A percentile compares a stretch with the other conserved stretches of the same genome.
phyloP scores from a whole-genome alignment of 225 moss, liverwort and hornwort genomes.

The Sphagnum tenellum region DNA sequence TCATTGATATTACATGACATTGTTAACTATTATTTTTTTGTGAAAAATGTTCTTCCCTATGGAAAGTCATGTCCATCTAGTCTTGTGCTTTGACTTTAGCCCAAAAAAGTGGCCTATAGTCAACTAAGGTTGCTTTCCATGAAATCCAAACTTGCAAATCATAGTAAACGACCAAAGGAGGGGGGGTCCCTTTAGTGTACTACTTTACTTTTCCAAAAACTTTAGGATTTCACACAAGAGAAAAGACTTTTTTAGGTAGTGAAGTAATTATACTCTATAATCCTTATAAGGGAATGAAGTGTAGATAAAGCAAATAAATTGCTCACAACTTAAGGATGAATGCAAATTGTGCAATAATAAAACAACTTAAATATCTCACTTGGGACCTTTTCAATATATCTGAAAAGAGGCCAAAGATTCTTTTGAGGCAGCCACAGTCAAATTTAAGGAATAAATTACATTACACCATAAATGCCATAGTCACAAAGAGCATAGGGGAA shows the following conservation, averaged over 20 bases:
- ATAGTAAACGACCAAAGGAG: background rate
- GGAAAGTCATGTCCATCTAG: conserved; percentile 18
- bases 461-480: conserved; percentile 8
- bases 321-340: background rate
- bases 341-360: background rate
- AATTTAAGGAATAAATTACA: conserved; percentile 11
- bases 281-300: conserved; percentile 3
- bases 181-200: conserved; percentile 7
- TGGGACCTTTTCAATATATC: background rate
- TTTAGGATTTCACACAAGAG: too few relatives aligned
- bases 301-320: background rate
- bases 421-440: conserved; percentile 22
- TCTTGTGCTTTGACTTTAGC: conserved; percentile 1
- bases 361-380: background rate
- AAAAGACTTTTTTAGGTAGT: conserved; percentile 3
- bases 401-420: conserved; percentile 2
- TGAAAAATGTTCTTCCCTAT: conserved; percentile 15
- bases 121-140: conserved; percentile 7
- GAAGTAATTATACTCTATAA: conserved; percentile 7
- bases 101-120: conserved; percentile 4
- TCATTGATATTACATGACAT: conserved; percentile 8
- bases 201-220: background rate
- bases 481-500: background rate
- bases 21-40: conserved; percentile 7
- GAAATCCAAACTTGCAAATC: conserved; percentile 3